Base-by-base conservation (phyloP, 1,284 basidiomycete genomes). In the Tremellales sp. region DNA sequence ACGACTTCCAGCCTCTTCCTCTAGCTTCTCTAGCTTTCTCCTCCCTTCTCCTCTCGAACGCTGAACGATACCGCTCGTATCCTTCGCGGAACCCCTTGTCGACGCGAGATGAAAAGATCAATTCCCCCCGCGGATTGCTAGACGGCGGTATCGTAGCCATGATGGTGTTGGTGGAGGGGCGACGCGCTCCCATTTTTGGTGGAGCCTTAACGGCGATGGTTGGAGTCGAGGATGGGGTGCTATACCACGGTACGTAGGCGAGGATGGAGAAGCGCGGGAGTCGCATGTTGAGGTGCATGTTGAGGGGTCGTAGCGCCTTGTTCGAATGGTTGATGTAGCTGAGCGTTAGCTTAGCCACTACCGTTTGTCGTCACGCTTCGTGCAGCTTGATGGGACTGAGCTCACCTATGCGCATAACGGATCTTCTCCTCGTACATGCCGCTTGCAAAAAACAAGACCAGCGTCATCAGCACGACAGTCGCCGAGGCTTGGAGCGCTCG, bases 241-340 rank as follows among this genome's bases (percentile, higher is more conserved):
- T 36, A 17, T 36, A 40, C 21, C 23, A 75, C 5, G 84, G 84
- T 62, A 84, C 84, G 73, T 82, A 78, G 40, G 78, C 77, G 46
- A 85, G 76, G 51, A 62, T 48, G 76, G 83, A 46, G 77, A 82
- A 53, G 75, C 49, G 57, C 1, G 84, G 84, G 58, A 84, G 84
- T 45, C 89, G 85, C 62, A 94, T 88, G 76, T 97, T 97, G 61
- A 98, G 81, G 67, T 92, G 90, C 84, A 98, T 94, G 74, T 98
- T 97, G 72, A 97, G 87, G 23, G 84, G 87, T 23, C 94, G 82
- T 25, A 98, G 77, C 0, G 92, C 84, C 39, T 86, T 83, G 73
- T 98, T 98, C 10, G 93, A 90, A 63, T 97, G 94, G 1, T 91
- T 93, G 17, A 97, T 89, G 67, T 97, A 98, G 76, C 91, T 94